These are phyloP conservation scores for Stemphylium lycopersici DNA, from an alignment of 2,329 filamentous ascomycete genomes.

Conservation along the genomic window DNA sequence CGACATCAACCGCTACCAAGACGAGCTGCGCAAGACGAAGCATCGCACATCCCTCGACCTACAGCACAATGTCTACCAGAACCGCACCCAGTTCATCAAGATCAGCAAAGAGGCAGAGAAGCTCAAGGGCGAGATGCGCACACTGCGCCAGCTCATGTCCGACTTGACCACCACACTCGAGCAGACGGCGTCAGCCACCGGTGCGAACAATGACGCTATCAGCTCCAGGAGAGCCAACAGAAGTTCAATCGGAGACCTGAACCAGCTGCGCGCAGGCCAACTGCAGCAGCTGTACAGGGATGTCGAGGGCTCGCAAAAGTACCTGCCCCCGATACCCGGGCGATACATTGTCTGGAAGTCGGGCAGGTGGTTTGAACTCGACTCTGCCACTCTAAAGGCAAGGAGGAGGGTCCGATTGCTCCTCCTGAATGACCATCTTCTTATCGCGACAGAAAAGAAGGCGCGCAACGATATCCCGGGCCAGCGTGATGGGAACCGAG, in stretches of 20 bases:
- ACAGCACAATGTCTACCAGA: conserved; percentile 95
- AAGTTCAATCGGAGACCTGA: conserved; percentile 81
- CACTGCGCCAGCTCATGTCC: conserved; percentile 86
- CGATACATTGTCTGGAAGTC: conserved; percentile 94
- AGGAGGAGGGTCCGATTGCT: conserved; percentile 88
- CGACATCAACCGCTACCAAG: conserved; percentile 83
- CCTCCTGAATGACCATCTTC: conserved; percentile 89
- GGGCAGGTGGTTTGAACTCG: conserved; percentile 91
- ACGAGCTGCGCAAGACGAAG: conserved; percentile 76
- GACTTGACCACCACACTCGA: conserved; percentile 70
- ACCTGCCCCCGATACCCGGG: conserved; percentile 86
- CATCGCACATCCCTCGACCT: conserved; percentile 79
- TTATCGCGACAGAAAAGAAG: conserved; percentile 93
- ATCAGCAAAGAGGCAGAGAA: conserved; percentile 99
- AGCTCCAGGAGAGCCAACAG: conserved; percentile 69
- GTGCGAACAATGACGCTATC: conserved; percentile 44
- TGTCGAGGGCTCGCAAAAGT: conserved; percentile 98
- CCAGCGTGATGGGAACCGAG: conserved; percentile 51
- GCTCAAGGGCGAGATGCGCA: conserved; percentile 93
- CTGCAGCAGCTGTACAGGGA: conserved; percentile 89
- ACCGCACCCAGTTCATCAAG: conserved; percentile 97
- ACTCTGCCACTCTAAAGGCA: conserved; percentile 97
- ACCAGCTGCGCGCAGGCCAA: conserved; percentile 71
- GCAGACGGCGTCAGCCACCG: conserved; percentile 53
- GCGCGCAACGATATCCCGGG: conserved; percentile 74